These are phyloP conservation scores for Cadophora malorum DNA, from an alignment of 2,329 filamentous ascomycete genomes.

Conservation along the genomic window DNA sequence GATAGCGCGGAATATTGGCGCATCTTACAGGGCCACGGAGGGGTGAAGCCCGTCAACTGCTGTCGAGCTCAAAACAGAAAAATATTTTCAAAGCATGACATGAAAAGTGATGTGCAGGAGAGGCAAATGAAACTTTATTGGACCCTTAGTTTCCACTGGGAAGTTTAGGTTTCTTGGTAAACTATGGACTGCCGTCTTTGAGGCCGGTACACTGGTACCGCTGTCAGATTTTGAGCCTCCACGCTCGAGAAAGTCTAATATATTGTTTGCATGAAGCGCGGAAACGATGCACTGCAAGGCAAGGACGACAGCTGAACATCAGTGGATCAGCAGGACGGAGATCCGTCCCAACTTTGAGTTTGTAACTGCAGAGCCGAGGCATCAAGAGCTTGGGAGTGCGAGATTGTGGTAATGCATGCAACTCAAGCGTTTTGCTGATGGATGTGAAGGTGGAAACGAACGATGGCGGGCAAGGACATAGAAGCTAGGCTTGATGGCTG, in stretches of 20 bases:
- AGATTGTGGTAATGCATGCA: conserved; percentile 12
- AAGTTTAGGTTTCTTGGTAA: neutral
- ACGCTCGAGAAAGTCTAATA: conserved; percentile 12
- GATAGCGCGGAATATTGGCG: conserved; percentile 15
- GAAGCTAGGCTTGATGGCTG: neutral
- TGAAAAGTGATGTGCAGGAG: neutral
- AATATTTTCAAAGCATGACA: neutral
- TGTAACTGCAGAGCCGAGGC: conserved; percentile 3
- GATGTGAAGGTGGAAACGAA: neutral
- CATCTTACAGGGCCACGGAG: neutral
- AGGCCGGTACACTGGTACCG: conserved; percentile 12
- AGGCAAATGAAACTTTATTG: neutral
- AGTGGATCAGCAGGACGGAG: conserved; percentile 3
- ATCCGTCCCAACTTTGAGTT: conserved; percentile 20
- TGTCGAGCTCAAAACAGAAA: neutral
- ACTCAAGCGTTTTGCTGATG: neutral
- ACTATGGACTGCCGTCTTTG: neutral
- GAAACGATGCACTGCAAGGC: conserved; percentile 13
- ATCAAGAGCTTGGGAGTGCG: neutral
- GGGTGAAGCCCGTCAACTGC: neutral
- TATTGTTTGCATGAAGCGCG: conserved; percentile 11
- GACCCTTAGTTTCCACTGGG: neutral
- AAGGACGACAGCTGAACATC: conserved; percentile 14
- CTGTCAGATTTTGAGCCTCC: conserved; percentile 18
- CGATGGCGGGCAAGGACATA: neutral